Evolutionary conservation across 805 yeast species (phyloP).

Genomic region (Yarrowia sp.): DNA sequence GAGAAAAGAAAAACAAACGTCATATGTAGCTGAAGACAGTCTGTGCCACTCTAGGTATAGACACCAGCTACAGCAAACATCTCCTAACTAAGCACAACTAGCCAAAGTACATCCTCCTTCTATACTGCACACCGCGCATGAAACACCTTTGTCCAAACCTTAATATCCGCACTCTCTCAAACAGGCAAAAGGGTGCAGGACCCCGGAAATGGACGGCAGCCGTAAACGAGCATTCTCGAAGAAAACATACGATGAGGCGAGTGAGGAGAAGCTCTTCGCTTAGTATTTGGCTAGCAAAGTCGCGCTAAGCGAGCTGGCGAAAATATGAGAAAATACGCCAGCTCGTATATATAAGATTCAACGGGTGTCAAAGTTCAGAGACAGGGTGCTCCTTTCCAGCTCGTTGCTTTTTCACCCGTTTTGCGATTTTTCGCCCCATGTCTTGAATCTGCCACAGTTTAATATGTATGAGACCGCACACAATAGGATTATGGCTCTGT

Average conservation of each 20-base stretch:
- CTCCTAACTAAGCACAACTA: no score
- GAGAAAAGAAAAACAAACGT: no score
- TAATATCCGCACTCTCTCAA: neutral
- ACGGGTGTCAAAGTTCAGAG: neutral
- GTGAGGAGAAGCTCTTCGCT: no score
- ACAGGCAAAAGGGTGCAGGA: neutral
- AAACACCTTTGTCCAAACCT: no score
- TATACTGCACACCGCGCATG: no score
- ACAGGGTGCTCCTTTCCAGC: neutral
- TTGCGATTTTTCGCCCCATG: neutral
- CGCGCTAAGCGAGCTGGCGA: no score
- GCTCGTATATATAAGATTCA: neutral
- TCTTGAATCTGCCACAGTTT: constrained; percentile 6
- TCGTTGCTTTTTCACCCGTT: neutral
- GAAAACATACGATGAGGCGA: neutral
- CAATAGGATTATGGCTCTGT: constrained; percentile 3
- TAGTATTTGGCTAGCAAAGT: no score
- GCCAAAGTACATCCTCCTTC: no score
- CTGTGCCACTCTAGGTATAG: no score
- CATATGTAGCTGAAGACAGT: no score
- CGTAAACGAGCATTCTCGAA: constrained; percentile 8
- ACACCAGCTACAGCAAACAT: no score
- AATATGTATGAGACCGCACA: constrained; percentile 2
- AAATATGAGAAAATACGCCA: no score
- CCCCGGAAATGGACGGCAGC: neutral